Evolutionary conservation across 2,329 filamentous ascomycete genomes (phyloP), one percentile per base, ranked within the genome.

Genomic region (Juglanconis juglandina): DNA sequence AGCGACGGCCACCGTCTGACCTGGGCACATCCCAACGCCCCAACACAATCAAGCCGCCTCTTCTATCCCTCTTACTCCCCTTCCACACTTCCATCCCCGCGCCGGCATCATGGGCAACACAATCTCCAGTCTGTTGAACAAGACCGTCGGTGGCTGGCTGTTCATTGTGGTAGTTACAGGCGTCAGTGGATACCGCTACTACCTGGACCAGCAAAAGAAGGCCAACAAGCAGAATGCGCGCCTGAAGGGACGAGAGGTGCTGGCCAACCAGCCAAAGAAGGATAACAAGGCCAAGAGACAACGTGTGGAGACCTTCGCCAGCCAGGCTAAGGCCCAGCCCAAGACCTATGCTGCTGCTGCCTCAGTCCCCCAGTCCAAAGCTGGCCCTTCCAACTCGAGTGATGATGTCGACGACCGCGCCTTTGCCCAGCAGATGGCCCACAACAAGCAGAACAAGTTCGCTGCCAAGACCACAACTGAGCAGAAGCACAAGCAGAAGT

Each of bases 381-480:
- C 73, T 37, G 66, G 67, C 50, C 61, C 71, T 53, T 71, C 67
- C 48, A 67, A 75, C 48, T 62, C 74, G 6, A 73, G 68, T 59
- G 86, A 88, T 61, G 83, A 83, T 49, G 79, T 86, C 59, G 86
- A 88, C 70, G 89, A 89, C 71, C 84, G 83, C 68, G 89, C 92
- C 66, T 94, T 95, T 72, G 91, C 91, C 37, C 84, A 84, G 68
- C 88, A 90, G 71, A 81, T 95, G 66, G 78, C 85, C 60, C 88
- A 83, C 68, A 82, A 88, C 54, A 89, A 91, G 77, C 81, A 89
- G 65, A 84, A 83, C 64, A 84, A 84, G 69, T 82, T 85, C 67
- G 77, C 74, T 62, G 73, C 75, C 68, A 81, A 82, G 71, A 71
- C 81, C 66, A 75, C 80, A 61, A 78, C 81, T 13, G 87, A 87